phyloP scores from a whole-genome alignment of 2,329 filamentous ascomycete genomes.

The Fusarium virguliforme region DNA sequence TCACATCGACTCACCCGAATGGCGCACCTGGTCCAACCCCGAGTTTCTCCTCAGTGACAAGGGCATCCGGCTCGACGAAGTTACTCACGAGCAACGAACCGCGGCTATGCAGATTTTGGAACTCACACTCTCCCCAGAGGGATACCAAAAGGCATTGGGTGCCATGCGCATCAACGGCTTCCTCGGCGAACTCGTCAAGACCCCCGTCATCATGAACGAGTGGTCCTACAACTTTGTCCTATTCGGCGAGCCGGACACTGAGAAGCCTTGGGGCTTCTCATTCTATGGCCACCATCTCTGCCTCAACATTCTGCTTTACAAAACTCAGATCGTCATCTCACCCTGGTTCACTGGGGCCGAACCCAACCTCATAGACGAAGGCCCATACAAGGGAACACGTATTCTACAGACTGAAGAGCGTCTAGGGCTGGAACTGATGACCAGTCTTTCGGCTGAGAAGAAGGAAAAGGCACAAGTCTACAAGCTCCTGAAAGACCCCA shows the following conservation, averaged over 20 bases:
- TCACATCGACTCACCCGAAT: constrained; percentile 75
- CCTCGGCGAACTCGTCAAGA: constrained; percentile 76
- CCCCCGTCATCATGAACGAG: constrained; percentile 78
- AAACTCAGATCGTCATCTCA: constrained; percentile 75
- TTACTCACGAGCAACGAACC: constrained; percentile 57
- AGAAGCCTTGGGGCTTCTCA: constrained; percentile 77
- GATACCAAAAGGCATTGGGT: constrained; percentile 77
- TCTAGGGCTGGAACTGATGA: constrained; percentile 78
- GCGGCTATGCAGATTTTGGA: constrained; percentile 71
- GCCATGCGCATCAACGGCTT: constrained; percentile 85
- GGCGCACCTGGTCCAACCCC: constrained; percentile 78
- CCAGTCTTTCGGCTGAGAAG: constrained; percentile 65
- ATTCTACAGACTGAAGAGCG: constrained; percentile 77
- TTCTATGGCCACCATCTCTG: constrained; percentile 87
- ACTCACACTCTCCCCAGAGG: constrained; percentile 74
- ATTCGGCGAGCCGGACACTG: constrained; percentile 74
- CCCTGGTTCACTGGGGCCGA: constrained; percentile 72
- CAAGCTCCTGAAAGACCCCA: constrained; percentile 72
- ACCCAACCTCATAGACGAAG: not conserved
- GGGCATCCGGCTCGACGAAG: constrained; percentile 79
- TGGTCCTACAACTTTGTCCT: constrained; percentile 83
- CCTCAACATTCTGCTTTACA: constrained; percentile 78
- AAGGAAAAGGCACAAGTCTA: constrained; percentile 68
- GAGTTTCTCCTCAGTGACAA: constrained; percentile 78
- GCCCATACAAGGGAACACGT: constrained; percentile 71